Evolutionary conservation across 768 basidiomycete species (phyloP), one percentile per base, ranked within the genome.

Genomic region (Crucibulum laeve): DNA sequence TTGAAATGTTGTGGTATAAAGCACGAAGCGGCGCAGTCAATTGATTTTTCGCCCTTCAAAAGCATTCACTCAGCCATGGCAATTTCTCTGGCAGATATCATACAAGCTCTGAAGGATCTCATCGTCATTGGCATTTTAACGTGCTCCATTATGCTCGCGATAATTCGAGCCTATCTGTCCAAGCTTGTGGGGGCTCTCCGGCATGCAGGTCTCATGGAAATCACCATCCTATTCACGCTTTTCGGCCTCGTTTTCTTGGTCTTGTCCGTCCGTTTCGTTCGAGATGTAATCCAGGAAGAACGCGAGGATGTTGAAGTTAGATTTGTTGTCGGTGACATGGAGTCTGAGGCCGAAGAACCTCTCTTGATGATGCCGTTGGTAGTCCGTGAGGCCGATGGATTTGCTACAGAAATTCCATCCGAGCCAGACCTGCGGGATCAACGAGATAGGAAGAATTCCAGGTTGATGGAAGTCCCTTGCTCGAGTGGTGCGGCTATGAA

Each of bases 101-200:
- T 30, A 8, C 28, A 30, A 8, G 28, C 8, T 10, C 8, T 30
- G 28, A 30, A 51, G 33, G 54, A 53, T 15, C 54, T 55, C 46
- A 43, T 58, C 36, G 21, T 54, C 15, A 45, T 49, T n/a, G 56
- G 56, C 15, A 38, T 55, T 35, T 40, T 54, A 26, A 49, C 53
- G 7, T 45, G 55, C 34, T 51, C 47, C 21, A 51, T 58, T 32
- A 40, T 54, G 11, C 38, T 58, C 23, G 54, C 54, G 17, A 54
- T 52, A 11, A 43, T 58, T 17, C 50, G 56, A n/a, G 54, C 54
- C 25, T 40, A 50, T 28, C 25, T 49, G 23, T 44, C 47, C 21
- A 46, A 50, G 25, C 23, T 51, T 11, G 25, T 44, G 8, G 36
- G 25, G n/a, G 33, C 40, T 25, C 22, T 55, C 14, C 47, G 55